A percentile compares a stretch with the other conserved stretches of the same genome.
Conservation (phyloP, 768 basidiomycete species). For the Clitopilus passeckerianus region DNA sequence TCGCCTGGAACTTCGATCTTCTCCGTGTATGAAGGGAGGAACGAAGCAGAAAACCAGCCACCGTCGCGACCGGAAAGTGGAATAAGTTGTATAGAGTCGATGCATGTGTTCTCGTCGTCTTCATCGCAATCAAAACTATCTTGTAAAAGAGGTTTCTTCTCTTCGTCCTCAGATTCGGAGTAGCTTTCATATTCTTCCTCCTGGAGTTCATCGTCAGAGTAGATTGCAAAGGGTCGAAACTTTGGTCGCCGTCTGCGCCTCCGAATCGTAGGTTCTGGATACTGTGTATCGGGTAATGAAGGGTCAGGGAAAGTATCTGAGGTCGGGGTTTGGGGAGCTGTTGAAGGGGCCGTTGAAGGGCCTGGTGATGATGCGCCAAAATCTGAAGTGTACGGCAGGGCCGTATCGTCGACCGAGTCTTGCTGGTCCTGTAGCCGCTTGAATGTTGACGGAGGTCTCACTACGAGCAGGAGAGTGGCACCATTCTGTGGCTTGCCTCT, state of each 20-base stretch:
- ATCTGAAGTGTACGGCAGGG: neutral
- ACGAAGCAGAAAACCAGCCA: constrained; percentile 11
- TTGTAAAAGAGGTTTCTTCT: neutral
- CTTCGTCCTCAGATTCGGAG: neutral
- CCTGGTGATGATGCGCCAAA: constrained; percentile 8
- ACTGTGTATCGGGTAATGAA: constrained; percentile 6
- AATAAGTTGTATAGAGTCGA: neutral
- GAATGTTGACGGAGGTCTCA: constrained; percentile 15
- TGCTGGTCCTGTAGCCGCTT: neutral
- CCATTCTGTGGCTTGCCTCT: constrained; percentile 39
- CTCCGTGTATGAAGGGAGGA: constrained; percentile 41
- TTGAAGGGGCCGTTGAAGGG: neutral
- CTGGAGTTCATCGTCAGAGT: neutral
- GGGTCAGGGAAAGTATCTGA: constrained; percentile 7
- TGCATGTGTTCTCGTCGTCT: constrained; percentile 9
- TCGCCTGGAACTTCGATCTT: constrained; percentile 22
- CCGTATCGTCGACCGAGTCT: neutral
- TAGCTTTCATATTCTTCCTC: neutral
- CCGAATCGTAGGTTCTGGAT: neutral
- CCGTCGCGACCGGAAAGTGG: neutral
- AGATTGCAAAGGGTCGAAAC: neutral
- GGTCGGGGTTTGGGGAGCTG: constrained; percentile 1
- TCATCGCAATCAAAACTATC: neutral
- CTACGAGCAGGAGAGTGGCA: constrained; percentile 21
- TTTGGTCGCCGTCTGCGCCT: neutral